Evolutionary conservation across 2,329 filamentous ascomycete species (phyloP).

Genomic region (Nigrospora oryzae): DNA sequence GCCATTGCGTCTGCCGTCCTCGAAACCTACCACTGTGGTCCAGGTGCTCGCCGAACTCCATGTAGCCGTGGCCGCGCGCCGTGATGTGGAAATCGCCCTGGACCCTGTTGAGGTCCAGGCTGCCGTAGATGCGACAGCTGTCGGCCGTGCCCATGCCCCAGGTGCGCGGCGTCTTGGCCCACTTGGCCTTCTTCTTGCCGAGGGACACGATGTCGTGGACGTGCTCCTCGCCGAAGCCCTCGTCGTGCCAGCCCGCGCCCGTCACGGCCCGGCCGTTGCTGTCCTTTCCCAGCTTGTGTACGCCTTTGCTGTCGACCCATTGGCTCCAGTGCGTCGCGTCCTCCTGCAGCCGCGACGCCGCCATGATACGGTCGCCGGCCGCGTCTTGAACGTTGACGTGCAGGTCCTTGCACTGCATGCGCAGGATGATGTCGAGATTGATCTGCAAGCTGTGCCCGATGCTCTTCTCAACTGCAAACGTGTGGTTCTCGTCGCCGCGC

Average conservation of each 20-base stretch:
- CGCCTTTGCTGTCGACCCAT: conserved; percentile 66
- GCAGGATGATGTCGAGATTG: conserved; percentile 88
- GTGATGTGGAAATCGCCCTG: conserved; percentile 98
- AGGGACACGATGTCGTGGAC: conserved; percentile 84
- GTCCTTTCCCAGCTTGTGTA: conserved; percentile 52
- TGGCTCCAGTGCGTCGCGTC: conserved; percentile 75
- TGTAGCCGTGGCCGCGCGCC: conserved; percentile 89
- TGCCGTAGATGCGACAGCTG: conserved; percentile 84
- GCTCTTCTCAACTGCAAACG: conserved; percentile 89
- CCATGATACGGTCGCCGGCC: conserved; percentile 82
- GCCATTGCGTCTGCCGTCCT: neutral
- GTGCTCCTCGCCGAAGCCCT: conserved; percentile 71
- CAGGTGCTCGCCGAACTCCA: conserved; percentile 68
- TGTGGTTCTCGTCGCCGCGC: conserved; percentile 74
- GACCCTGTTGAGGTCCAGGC: conserved; percentile 87
- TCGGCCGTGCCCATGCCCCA: conserved; percentile 43
- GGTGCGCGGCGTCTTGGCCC: conserved; percentile 67
- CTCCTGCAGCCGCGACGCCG: conserved; percentile 62
- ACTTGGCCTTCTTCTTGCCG: conserved; percentile 53
- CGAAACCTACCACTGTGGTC: conserved; percentile 64
- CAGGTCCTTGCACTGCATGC: conserved; percentile 81
- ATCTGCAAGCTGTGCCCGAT: conserved; percentile 83
- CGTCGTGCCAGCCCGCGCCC: conserved; percentile 55
- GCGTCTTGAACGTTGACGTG: conserved; percentile 97
- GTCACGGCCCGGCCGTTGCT: conserved; percentile 44